Evolutionary conservation across 768 basidiomycete species (phyloP).

Genomic region (Pluteus cervinus): DNA sequence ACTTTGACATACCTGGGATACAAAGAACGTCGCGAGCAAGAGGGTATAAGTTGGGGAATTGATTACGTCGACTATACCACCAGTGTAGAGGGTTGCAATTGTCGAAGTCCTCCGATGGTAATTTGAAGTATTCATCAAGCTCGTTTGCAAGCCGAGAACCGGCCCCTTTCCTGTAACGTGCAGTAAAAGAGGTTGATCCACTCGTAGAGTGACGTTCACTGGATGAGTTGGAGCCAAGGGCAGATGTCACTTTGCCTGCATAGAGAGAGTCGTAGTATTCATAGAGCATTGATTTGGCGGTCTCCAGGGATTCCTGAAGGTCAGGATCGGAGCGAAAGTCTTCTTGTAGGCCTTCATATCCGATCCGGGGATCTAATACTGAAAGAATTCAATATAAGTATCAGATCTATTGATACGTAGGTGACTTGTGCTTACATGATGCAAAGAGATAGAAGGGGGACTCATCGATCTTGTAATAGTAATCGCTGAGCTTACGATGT

Average conservation of each 20-base stretch:
- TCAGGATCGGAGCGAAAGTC: constrained; percentile 16
- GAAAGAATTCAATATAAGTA: too few relatives aligned
- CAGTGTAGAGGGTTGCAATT: constrained; percentile 12
- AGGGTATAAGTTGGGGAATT: constrained; percentile 14
- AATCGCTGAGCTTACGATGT: constrained; percentile 27
- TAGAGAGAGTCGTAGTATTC: constrained; percentile 8
- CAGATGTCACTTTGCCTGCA: constrained; percentile 2
- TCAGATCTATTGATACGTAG: constrained; percentile 2
- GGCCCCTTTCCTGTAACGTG: background rate
- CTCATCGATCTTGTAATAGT: constrained; percentile 22
- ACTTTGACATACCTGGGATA: constrained; percentile 17
- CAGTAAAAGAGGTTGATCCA: constrained; percentile 1
- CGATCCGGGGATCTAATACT: constrained; percentile 30
- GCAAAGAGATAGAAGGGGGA: constrained; percentile 26
- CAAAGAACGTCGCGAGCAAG: constrained; percentile 14
- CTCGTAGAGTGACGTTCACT: too few relatives aligned
- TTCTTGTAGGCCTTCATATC: constrained; percentile 13
- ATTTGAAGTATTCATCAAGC: constrained; percentile 13
- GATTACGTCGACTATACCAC: constrained; percentile 12
- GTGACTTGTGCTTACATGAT: constrained; percentile 19
- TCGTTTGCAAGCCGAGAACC: too few relatives aligned
- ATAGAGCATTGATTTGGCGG: constrained; percentile 3
- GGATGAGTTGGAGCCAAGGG: background rate
- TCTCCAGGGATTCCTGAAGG: too few relatives aligned
- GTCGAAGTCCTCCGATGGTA: constrained; percentile 9